Evolutionary conservation across 2,329 filamentous ascomycete genomes (phyloP).

Genomic region (Scytalidium sp.): DNA sequence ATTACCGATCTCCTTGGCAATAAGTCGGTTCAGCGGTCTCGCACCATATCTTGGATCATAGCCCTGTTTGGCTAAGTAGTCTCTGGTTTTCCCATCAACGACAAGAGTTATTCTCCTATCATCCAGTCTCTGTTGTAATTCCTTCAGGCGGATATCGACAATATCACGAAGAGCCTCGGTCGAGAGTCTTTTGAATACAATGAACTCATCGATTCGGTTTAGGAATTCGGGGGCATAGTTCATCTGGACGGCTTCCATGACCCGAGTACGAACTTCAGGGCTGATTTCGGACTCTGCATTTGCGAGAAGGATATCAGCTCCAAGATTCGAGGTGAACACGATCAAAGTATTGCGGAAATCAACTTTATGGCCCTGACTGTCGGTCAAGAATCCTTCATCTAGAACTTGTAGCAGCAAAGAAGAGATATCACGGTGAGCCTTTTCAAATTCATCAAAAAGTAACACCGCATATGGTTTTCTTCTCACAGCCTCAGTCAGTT

Average conservation of each 20-base stretch:
- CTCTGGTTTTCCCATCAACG: constrained; percentile 68
- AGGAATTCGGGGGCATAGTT: constrained; percentile 89
- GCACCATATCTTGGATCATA: constrained; percentile 93
- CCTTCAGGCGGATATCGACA: constrained; percentile 84
- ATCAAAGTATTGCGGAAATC: constrained; percentile 97
- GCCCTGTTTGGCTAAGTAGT: constrained; percentile 85
- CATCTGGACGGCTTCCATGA: constrained; percentile 81
- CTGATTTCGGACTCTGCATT: constrained; percentile 68
- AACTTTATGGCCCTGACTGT: constrained; percentile 92
- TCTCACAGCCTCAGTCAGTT: constrained; percentile 91
- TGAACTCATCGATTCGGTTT: constrained; percentile 95
- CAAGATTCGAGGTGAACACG: constrained; percentile 92
- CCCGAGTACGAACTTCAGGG: constrained; percentile 68
- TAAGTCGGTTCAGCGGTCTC: constrained; percentile 84
- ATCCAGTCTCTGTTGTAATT: constrained; percentile 79
- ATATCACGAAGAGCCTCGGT: constrained; percentile 80
- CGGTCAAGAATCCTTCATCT: constrained; percentile 93
- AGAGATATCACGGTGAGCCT: constrained; percentile 93
- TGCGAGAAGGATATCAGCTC: constrained; percentile 85
- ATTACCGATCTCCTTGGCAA: constrained; percentile 87
- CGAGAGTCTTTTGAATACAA: constrained; percentile 87
- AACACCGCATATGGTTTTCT: constrained; percentile 94
- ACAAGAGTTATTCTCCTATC: constrained; percentile 78
- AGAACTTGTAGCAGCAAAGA: constrained; percentile 89
- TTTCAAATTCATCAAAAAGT: constrained; percentile 96